These are phyloP conservation scores for Nitzschia sp. DNA, from an alignment of 108 stramenopile species.

Conservation along the genomic window DNA sequence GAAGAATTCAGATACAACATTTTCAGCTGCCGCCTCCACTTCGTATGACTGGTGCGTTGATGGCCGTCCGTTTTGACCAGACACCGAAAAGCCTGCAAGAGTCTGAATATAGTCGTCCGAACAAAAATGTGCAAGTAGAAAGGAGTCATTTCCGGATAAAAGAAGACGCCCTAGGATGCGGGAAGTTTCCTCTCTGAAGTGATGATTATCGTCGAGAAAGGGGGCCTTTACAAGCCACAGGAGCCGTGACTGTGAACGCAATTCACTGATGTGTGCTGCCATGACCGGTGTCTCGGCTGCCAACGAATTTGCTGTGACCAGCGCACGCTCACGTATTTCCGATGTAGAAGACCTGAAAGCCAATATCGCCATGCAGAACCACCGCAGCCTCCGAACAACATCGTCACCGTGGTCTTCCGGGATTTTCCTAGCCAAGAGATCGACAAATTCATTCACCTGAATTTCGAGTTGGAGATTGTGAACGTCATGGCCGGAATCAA, in stretches of 20 bases:
- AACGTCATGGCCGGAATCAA: too few species aligned
- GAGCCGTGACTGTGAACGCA: background rate
- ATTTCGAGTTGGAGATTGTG: background rate
- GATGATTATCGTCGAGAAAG: constrained; percentile 24
- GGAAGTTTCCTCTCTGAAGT: constrained; percentile 17
- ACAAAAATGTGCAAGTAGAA: constrained; percentile 35
- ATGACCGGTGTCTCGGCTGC: background rate
- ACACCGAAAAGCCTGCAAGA: background rate
- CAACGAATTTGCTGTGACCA: background rate
- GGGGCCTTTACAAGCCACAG: constrained; percentile 22
- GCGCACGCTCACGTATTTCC: background rate
- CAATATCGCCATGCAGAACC: background rate
- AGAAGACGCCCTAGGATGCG: constrained; percentile 8
- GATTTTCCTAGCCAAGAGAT: background rate
- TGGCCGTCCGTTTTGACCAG: background rate
- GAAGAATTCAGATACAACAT: constrained; percentile 31
- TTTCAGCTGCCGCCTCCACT: constrained; percentile 4
- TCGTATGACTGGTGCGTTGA: background rate
- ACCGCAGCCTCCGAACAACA: constrained; percentile 6
- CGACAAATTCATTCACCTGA: background rate
- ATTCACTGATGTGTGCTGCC: background rate
- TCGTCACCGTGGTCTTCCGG: background rate
- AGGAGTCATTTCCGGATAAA: constrained; percentile 1
- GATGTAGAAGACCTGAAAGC: background rate
- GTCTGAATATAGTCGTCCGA: constrained; percentile 23